Base-by-base conservation (phyloP, 2,329 filamentous ascomycete species). In the Trichoderma harzianum region DNA sequence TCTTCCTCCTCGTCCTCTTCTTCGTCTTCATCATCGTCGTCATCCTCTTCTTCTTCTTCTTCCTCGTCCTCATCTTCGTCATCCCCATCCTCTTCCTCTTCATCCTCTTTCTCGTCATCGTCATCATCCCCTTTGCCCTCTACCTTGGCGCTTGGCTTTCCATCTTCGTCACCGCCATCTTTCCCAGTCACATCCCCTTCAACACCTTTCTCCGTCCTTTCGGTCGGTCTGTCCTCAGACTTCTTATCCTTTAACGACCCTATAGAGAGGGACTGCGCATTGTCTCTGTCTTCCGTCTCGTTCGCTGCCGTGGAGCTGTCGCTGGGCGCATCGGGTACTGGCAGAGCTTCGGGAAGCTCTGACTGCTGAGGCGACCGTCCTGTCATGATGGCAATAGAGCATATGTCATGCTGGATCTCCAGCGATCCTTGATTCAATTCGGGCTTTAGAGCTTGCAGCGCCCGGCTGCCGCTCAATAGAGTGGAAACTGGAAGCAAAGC, bases 1-100 rank as follows among this genome's bases (percentile, higher is more conserved):
- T 97, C 93, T 0, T 92, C 91, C 0, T 83, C 83, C 0, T 84
- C 83, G 0, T 84, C 84, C 0, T 85, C 86, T 0, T 86, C 86
- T 0, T 83, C 82, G 0, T 82, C 81, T 0, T 81, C 80, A 0
- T 82, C 79, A 0, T 79, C 79, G 0, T 76, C 77, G 12, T 76
- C 83, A 0, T 84, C 83, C 0, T 83, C 84, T 0, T 85, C 86
- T 0, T 84, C 84, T 0, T 86, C 86, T 0, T 83, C 82, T 0
- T 73, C 77, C 0, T 78, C 78, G 0, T 77, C 75, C 0, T 76
- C 76, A 0, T 76, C 76, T 0, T 76, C 75, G 0, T 77, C 74
- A 2, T 73, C 74, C 0, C 72, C 72, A 3, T 75, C 74, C 2
- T 58, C 73, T 3, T 76, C 75, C 0, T 74, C 75, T 0, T 83